These are phyloP conservation scores for Fusarium sp. DNA, from an alignment of 2,329 filamentous ascomycete species.

Conservation along the genomic window DNA sequence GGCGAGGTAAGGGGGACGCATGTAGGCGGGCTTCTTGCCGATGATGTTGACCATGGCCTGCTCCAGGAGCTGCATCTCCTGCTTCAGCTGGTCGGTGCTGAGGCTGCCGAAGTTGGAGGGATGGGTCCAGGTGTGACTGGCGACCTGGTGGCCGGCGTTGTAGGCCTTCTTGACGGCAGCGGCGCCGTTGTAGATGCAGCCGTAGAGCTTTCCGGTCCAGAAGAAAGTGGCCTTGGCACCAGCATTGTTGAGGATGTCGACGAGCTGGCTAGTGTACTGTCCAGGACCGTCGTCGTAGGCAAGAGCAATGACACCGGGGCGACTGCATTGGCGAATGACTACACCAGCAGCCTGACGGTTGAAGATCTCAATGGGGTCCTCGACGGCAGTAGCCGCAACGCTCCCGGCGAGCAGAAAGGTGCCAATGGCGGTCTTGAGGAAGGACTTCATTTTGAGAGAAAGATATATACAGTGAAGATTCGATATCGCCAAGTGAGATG, in stretches of 20 bases:
- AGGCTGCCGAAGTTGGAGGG: constrained; percentile 58
- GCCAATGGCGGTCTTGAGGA: constrained; percentile 21
- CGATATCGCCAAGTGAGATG: background rate
- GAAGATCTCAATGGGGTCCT: constrained; percentile 54
- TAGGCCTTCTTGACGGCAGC: constrained; percentile 67
- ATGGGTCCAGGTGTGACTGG: constrained; percentile 68
- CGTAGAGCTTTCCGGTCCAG: constrained; percentile 64
- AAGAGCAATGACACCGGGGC: constrained; percentile 62
- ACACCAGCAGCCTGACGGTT: constrained; percentile 58
- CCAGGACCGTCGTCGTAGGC: constrained; percentile 68
- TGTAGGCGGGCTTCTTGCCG: constrained; percentile 63
- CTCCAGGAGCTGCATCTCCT: constrained; percentile 65
- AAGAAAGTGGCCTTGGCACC: constrained; percentile 68
- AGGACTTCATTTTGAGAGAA: constrained; percentile 20
- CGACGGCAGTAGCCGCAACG: constrained; percentile 50
- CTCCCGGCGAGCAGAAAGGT: constrained; percentile 44
- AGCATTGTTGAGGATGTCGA: constrained; percentile 64
- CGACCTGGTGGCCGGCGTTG: constrained; percentile 65
- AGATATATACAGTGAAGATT: constrained; percentile 10
- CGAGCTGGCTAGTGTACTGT: constrained; percentile 61
- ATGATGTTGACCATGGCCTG: constrained; percentile 65
- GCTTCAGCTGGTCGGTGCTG: constrained; percentile 55
- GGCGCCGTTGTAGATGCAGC: constrained; percentile 64
- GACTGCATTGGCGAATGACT: constrained; percentile 61
- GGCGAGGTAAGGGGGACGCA: constrained; percentile 64